These are phyloP conservation scores for Albifimbria verrucaria DNA, from an alignment of 2,329 filamentous ascomycete genomes.

Conservation along the genomic window DNA sequence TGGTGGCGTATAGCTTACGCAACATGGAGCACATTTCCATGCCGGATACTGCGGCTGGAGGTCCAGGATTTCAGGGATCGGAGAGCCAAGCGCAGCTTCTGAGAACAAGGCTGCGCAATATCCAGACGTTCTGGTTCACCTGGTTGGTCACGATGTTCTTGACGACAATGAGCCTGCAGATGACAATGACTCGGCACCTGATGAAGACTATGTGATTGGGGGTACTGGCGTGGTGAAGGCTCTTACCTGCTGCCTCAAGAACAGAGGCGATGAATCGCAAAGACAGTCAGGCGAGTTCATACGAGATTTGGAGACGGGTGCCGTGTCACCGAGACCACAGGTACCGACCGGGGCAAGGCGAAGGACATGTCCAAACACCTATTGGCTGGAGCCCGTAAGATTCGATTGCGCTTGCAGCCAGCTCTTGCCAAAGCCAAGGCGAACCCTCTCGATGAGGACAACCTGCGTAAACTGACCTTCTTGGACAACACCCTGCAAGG, in stretches of 20 bases:
- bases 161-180: conserved; percentile 50
- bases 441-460: conserved; percentile 66
- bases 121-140: conserved; percentile 80
- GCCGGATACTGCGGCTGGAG: conserved; percentile 51
- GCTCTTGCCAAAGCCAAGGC: conserved; percentile 73
- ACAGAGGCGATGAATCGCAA: conserved; percentile 62
- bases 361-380: conserved; percentile 94
- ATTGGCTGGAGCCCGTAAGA: conserved; percentile 83
- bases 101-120: conserved; percentile 39
- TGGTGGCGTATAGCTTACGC: conserved; percentile 88
- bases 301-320: conserved; percentile 49
- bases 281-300: conserved; percentile 50
- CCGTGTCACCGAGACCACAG: conserved; percentile 37
- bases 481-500: conserved; percentile 82
- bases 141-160: conserved; percentile 68
- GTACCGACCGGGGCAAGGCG: conserved; percentile 57
- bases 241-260: conserved; percentile 83
- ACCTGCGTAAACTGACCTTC: conserved; percentile 81
- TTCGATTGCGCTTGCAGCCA: conserved; percentile 76
- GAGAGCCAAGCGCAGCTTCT: conserved; percentile 20
- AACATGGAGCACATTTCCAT: conserved; percentile 83
- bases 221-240: conserved; percentile 95
- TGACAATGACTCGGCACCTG: conserved; percentile 68
- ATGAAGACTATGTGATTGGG: conserved; percentile 94
- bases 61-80: conserved; percentile 38